phyloP scores from a whole-genome alignment of 2,329 filamentous ascomycete species.

The Graphium sp. region DNA sequence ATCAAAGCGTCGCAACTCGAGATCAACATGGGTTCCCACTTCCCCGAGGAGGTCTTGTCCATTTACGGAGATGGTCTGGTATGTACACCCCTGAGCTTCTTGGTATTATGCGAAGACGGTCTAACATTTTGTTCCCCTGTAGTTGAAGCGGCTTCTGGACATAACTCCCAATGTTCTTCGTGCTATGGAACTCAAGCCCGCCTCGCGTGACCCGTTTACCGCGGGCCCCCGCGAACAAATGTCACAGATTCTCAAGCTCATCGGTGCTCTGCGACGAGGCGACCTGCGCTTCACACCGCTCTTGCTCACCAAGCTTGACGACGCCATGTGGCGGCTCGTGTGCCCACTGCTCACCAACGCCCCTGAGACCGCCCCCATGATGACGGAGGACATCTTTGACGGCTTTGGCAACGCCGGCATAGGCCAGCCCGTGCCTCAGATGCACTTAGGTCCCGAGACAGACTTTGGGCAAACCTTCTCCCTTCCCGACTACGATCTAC shows the following conservation, averaged over 20 bases:
- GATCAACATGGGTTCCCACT: slow-evolving; percentile 48
- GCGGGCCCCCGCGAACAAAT: slow-evolving; percentile 58
- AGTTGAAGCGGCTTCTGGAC: slow-evolving; percentile 70
- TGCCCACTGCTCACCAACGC: slow-evolving; percentile 43
- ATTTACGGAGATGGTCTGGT: slow-evolving; percentile 59
- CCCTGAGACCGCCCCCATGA: slow-evolving; percentile 31
- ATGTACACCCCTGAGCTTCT: slow-evolving; percentile 13
- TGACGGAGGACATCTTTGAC: slow-evolving; percentile 46
- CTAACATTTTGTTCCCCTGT: not conserved
- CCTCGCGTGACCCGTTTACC: slow-evolving; percentile 43
- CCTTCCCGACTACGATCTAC: slow-evolving; percentile 23
- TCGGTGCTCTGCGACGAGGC: slow-evolving; percentile 57
- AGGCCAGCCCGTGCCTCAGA: slow-evolving; percentile 28
- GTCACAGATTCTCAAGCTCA: slow-evolving; percentile 47
- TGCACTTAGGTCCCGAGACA: slow-evolving; percentile 24
- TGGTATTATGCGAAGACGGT: not conserved
- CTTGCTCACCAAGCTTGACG: slow-evolving; percentile 58
- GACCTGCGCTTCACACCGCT: slow-evolving; percentile 64
- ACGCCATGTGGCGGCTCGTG: slow-evolving; percentile 46
- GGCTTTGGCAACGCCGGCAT: slow-evolving; percentile 48
- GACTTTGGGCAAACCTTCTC: slow-evolving; percentile 29
- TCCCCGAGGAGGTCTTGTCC: slow-evolving; percentile 58
- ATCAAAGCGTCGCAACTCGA: slow-evolving; percentile 45
- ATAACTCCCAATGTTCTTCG: slow-evolving; percentile 33
- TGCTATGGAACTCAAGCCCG: slow-evolving; percentile 42